Evolutionary conservation across 2,329 filamentous ascomycete species (phyloP).

Genomic region (Alternaria angustiovoidea): DNA sequence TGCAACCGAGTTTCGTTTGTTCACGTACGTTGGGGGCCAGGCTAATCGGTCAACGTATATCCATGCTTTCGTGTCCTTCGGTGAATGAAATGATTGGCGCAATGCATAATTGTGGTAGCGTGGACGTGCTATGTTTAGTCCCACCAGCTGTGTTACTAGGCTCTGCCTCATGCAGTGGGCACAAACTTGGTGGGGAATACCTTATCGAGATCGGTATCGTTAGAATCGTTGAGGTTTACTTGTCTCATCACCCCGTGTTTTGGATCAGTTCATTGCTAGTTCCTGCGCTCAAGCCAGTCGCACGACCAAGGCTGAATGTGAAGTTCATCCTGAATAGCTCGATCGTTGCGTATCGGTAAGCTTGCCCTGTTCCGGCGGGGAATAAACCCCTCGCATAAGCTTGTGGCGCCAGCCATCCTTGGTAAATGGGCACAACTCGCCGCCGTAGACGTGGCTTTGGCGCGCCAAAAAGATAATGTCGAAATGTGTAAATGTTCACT

Average conservation of each 20-base stretch:
- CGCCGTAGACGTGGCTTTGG: neutral
- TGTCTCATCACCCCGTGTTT: neutral
- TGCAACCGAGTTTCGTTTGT: neutral
- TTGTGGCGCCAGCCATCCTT: slow-evolving; percentile 9
- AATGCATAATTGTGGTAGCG: neutral
- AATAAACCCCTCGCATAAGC: slow-evolving; percentile 7
- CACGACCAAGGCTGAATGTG: neutral
- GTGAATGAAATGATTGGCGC: neutral
- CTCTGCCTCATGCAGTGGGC: neutral
- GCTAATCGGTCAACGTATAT: neutral
- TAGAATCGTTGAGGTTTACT: neutral
- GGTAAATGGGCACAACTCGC: neutral
- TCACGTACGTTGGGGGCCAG: slow-evolving; percentile 1
- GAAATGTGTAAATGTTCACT: neutral
- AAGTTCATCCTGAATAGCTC: neutral
- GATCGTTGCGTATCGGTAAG: neutral
- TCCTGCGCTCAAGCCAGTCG: neutral
- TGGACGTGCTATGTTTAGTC: neutral
- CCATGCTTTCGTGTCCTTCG: neutral
- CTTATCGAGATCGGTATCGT: neutral
- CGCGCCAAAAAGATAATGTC: neutral
- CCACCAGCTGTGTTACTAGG: slow-evolving; percentile 1
- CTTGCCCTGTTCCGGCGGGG: neutral
- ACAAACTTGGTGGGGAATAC: neutral
- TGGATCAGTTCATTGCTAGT: neutral